Percentiles rank a stretch among this genome's conserved stretches.
phyloP scores from a whole-genome alignment of 176 grass and related monocot species.

The Bonia amplexicaulis region DNA sequence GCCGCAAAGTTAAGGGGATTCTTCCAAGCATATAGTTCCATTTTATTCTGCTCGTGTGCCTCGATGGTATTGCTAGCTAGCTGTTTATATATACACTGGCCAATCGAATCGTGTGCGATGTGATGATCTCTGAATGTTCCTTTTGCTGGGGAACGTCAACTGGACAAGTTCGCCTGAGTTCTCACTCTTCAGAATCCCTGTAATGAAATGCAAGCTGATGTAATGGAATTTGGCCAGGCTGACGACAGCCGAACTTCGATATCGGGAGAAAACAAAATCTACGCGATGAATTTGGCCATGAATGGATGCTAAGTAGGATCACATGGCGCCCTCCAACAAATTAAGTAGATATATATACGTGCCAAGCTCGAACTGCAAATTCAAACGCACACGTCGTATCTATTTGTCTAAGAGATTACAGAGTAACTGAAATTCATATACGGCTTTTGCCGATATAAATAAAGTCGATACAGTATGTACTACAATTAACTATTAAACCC shows the following conservation, averaged over 20 bases:
- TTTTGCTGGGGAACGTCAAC: neutral
- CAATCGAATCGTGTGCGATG: neutral
- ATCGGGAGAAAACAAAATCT: no score
- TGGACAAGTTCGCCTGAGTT: neutral
- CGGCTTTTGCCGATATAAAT: no score
- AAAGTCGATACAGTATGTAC: no score
- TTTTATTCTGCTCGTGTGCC: neutral
- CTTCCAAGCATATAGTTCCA: neutral
- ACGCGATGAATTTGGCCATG: no score
- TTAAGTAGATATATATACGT: neutral
- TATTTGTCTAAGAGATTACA: no score
- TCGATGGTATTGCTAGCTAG: neutral
- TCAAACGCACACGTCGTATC: no score
- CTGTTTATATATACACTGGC: neutral
- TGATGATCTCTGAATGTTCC: neutral
- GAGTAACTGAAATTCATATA: no score
- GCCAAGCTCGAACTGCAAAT: neutral
- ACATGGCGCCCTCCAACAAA: neutral
- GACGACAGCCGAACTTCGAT: neutral
- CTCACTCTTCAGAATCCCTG: neutral
- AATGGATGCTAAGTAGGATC: neutral
- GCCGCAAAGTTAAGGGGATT: neutral
- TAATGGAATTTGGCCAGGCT: neutral
- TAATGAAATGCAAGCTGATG: neutral
- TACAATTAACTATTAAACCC: no score